These are phyloP conservation scores for Dioszegia hungarica DNA, from an alignment of 768 basidiomycete species.

Conservation along the genomic window DNA sequence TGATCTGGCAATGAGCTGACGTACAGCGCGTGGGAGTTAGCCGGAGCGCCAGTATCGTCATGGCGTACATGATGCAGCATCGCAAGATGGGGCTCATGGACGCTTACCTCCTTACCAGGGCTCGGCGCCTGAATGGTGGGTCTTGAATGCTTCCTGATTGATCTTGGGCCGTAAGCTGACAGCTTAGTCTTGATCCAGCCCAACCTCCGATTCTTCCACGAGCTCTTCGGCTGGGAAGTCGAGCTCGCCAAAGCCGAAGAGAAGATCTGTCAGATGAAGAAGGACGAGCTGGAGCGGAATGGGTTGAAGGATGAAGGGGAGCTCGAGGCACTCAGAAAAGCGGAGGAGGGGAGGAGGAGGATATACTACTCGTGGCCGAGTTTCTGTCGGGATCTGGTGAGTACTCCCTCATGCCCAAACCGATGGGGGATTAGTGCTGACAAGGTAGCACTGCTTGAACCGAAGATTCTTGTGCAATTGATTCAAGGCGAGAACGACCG, in stretches of 20 bases:
- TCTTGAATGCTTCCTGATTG: not conserved
- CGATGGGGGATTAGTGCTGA: not conserved
- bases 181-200: slow-evolving; percentile 76
- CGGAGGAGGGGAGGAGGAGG: slow-evolving; percentile 14
- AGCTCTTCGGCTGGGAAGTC: slow-evolving; percentile 91
- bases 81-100: slow-evolving; percentile 78
- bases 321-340: not conserved
- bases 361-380: slow-evolving; percentile 45
- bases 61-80: slow-evolving; percentile 96
- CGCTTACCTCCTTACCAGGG: slow-evolving; percentile 88
- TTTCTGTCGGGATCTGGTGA: slow-evolving; percentile 46
- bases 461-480: slow-evolving; percentile 42
- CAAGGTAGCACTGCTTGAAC: slow-evolving; percentile 36
- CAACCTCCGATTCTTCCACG: slow-evolving; percentile 91
- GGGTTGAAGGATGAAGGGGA: slow-evolving; percentile 12
- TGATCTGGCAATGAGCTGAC: not conserved
- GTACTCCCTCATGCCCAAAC: slow-evolving; percentile 6
- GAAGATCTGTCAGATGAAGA: slow-evolving; percentile 1
- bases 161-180: not conserved
- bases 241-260: slow-evolving; percentile 59
- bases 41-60: slow-evolving; percentile 87
- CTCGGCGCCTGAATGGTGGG: slow-evolving; percentile 65
- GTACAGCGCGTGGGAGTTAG: slow-evolving; percentile 85
- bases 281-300: slow-evolving; percentile 12
- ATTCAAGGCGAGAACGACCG: too few species aligned